Conservation (phyloP, 176 grass and related monocot species). For the Triticum urartu region DNA sequence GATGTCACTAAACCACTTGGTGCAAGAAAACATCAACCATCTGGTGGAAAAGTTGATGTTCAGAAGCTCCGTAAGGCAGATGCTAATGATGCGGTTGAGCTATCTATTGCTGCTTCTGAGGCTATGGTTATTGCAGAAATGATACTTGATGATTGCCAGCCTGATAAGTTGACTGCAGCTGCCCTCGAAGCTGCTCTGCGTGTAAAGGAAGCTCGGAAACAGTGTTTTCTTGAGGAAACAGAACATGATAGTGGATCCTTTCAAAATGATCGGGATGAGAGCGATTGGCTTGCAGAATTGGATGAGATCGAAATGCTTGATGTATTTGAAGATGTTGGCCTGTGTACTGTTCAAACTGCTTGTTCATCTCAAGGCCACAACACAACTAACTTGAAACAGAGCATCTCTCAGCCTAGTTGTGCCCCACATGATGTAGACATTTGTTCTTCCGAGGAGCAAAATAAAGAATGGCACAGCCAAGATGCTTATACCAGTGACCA, state of each 20-base stretch:
- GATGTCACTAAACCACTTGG: constrained; percentile 23
- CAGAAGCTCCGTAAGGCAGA: constrained; percentile 49
- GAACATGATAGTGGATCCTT: constrained; percentile 37
- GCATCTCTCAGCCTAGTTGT: constrained; percentile 21
- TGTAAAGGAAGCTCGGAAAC: constrained; percentile 74
- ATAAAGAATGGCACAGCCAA: constrained; percentile 23
- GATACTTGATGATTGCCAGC: constrained; percentile 28
- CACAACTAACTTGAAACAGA: constrained; percentile 18
- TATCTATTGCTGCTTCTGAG: constrained; percentile 92
- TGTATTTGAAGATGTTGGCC: constrained; percentile 74
- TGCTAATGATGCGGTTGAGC: constrained; percentile 65
- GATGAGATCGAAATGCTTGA: constrained; percentile 61
- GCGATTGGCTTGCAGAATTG: constrained; percentile 53
- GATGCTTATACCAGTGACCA: constrained; percentile 39
- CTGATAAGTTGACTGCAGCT: constrained; percentile 41
- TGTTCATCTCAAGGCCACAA: constrained; percentile 29
- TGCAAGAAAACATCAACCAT: constrained; percentile 24
- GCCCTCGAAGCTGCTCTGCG: constrained; percentile 58
- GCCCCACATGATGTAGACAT: constrained; percentile 27
- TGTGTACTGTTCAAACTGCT: constrained; percentile 38
- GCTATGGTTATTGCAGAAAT: constrained; percentile 84
- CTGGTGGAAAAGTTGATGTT: constrained; percentile 33
- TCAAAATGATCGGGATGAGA: constrained; percentile 49
- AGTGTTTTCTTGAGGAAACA: constrained; percentile 38
- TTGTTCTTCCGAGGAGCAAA: constrained; percentile 36